These are phyloP conservation scores for Claviceps maximensis DNA, from an alignment of 2,329 filamentous ascomycete genomes.

Conservation along the genomic window DNA sequence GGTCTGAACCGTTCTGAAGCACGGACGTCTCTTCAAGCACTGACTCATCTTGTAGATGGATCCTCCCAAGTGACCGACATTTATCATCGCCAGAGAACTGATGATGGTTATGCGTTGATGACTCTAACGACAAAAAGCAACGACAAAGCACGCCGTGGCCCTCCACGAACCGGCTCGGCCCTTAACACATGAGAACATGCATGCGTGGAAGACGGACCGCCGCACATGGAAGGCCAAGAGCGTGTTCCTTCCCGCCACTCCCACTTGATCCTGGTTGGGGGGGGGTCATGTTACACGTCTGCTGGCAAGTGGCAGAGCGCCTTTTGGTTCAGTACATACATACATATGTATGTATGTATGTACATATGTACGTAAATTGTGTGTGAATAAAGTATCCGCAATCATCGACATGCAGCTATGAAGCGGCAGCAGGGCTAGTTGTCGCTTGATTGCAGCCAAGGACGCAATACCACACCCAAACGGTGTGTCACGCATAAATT, in stretches of 20 bases:
- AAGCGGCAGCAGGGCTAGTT: not conserved
- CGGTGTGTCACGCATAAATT: not conserved
- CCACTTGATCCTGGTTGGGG: not conserved
- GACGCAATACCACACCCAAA: not conserved
- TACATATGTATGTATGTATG: too few species aligned
- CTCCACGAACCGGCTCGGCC: constrained; percentile 9
- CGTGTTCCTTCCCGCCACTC: not conserved
- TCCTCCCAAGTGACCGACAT: too few species aligned
- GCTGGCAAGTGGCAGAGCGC: not conserved
- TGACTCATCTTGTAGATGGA: too few species aligned
- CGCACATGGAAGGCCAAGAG: constrained; percentile 12
- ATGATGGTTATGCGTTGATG: not conserved
- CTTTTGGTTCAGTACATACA: not conserved
- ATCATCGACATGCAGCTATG: not conserved
- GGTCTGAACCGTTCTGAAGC: too few species aligned
- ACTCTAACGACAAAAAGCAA: not conserved
- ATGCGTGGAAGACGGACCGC: constrained; percentile 14
- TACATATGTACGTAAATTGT: too few species aligned
- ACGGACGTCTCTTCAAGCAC: too few species aligned
- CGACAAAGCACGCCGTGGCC: not conserved
- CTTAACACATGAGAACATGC: constrained; percentile 4
- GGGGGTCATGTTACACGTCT: not conserved
- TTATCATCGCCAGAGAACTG: not conserved
- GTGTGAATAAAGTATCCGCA: not conserved
- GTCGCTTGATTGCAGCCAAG: not conserved